Evolutionary conservation across 1,139 yeast genomes (phyloP), one percentile per base, ranked within the genome.

Genomic region (Nakaseomyces bracarensis): DNA sequence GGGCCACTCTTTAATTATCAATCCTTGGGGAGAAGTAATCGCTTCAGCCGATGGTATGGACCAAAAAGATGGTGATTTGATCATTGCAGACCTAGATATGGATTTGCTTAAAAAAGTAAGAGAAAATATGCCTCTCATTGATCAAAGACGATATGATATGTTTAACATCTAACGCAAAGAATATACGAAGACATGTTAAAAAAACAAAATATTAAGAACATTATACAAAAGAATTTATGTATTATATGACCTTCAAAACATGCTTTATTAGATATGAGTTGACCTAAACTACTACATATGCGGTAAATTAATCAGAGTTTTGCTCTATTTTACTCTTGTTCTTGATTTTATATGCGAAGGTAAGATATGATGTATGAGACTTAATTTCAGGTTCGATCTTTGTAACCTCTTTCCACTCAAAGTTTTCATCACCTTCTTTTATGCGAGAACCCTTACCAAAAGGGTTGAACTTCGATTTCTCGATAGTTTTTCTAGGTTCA

Each of bases 341-440:
- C 14, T 47, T 42, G 15, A 56, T 51, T 41, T 68, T 70, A 47
- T 64, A 70, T 27, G 98, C 99, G 72, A 93, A 93, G 1, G 96
- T 86, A 58, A 93, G 68, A 59, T 86, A 93, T 1, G 96, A 86
- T 0, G 99, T 93, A 53, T 93, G 99, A 18, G 89, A 82, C 65
- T 89, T 91, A 55, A 91, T 71, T 56, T 91, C 97, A 3, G 79
- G 57, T 60, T 91, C 98, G 3, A 82, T 69, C 58, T 79, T 80
- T 13, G 96, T 79, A 19, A 89, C 93, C 50, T 85, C 73, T 47
- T 72, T 68, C 99, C 99, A 93, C 27, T 74, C 67, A 62, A 70
- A 91, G 4, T 72, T 72, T 8, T 70, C 76, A 55, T 91, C 96
- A 40, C 98, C 98, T 64, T 89, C 96, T 53, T 72, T 75, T 31